Conservation (phyloP, 208 protist genomes). For the Leishmania major region DNA sequence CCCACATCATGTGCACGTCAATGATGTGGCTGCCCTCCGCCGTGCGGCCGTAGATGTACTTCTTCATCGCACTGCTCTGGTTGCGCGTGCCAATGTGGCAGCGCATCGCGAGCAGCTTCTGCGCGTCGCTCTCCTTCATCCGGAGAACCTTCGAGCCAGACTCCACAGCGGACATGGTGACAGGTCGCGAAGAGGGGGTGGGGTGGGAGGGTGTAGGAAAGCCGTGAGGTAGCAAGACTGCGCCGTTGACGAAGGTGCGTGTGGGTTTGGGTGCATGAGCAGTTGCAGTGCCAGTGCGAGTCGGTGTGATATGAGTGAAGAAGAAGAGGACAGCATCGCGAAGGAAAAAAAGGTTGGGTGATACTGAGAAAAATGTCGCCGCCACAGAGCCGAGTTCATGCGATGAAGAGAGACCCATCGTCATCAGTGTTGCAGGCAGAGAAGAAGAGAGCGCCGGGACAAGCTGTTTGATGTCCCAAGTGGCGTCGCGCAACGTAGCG, state of each 20-base stretch:
- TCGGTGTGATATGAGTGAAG: neutral
- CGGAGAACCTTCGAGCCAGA: conserved; percentile 78
- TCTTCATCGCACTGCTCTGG: conserved; percentile 93
- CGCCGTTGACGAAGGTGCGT: neutral
- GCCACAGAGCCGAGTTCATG: neutral
- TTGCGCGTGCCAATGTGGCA: conserved; percentile 97
- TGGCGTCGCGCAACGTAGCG: neutral
- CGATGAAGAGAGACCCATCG: neutral
- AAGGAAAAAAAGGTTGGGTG: neutral
- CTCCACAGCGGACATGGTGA: conserved; percentile 70
- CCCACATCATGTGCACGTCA: conserved; percentile 98
- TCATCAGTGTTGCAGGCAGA: neutral
- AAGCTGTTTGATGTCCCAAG: neutral
- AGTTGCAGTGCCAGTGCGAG: neutral
- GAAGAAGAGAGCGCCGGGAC: no score
- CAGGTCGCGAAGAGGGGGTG: neutral
- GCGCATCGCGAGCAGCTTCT: conserved; percentile 97
- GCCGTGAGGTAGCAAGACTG: conserved; percentile 5
- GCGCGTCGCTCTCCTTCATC: conserved; percentile 93
- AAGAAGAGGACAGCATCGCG: neutral
- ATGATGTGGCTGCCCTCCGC: conserved; percentile 95
- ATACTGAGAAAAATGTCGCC: neutral
- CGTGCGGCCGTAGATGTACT: conserved; percentile 95
- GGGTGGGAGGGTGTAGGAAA: neutral
- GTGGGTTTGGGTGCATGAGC: neutral